phyloP scores from a whole-genome alignment of 768 basidiomycete genomes.

The Fibroporia radiculosa region DNA sequence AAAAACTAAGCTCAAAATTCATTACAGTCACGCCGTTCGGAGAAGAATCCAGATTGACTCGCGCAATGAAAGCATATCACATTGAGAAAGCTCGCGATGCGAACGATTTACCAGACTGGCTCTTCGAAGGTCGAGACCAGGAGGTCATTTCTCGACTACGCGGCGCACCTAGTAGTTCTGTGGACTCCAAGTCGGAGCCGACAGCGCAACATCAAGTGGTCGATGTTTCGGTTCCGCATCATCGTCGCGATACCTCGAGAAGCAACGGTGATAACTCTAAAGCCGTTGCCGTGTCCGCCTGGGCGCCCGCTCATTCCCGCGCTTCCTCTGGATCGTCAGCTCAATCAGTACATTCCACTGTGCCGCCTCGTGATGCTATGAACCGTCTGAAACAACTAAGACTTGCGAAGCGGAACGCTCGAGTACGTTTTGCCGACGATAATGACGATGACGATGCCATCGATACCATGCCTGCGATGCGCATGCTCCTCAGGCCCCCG shows the following conservation, averaged over 20 bases:
- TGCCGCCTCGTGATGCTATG: conserved; percentile 6
- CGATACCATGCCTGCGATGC: not conserved
- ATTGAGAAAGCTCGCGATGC: conserved; percentile 50
- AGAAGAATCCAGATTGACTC: conserved; percentile 50
- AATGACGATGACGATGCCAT: conserved; percentile 1
- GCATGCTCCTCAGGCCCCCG: not conserved
- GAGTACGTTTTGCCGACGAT: conserved; percentile 15
- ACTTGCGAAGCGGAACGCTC: conserved; percentile 18
- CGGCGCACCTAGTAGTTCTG: conserved; percentile 4
- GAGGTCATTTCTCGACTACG: conserved; percentile 13
- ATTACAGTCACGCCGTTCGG: conserved; percentile 41
- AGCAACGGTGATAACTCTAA: not conserved
- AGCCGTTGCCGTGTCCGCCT: not conserved
- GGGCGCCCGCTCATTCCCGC: not conserved
- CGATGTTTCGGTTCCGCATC: conserved; percentile 9
- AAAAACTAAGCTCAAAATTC: not conserved
- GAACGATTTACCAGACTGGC: conserved; percentile 56
- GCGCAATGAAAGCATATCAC: conserved; percentile 65
- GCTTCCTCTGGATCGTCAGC: not conserved
- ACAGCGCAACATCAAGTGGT: conserved; percentile 17
- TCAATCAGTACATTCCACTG: not conserved
- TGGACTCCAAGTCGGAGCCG: conserved; percentile 10
- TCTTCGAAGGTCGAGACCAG: conserved; percentile 53
- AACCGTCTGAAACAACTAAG: conserved; percentile 18
- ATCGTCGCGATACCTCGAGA: not conserved